phyloP scores from a whole-genome alignment of 768 basidiomycete genomes.

The Suillus clintonianus region DNA sequence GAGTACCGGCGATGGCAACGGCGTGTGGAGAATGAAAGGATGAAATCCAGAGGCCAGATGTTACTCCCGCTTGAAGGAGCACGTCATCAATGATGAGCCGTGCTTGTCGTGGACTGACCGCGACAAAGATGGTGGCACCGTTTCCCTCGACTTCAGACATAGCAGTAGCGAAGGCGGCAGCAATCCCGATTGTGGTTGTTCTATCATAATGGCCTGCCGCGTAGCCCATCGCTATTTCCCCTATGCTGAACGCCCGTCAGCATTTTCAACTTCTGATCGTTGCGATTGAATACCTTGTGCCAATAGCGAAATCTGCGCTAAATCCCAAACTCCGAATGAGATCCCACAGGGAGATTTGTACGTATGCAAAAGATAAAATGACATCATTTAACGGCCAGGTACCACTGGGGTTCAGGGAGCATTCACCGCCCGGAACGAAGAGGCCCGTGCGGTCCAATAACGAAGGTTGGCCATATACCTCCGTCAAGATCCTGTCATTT shows the following conservation, averaged over 20 bases:
- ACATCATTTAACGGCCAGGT: slow-evolving; percentile 36
- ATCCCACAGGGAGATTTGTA: slow-evolving; percentile 36
- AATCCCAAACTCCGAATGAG: slow-evolving; percentile 34
- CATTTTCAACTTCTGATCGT: neutral
- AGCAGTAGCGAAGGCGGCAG: slow-evolving; percentile 36
- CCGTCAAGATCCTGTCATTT: slow-evolving; percentile 34
- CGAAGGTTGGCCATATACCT: slow-evolving; percentile 28
- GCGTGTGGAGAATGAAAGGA: slow-evolving; percentile 39
- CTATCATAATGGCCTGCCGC: slow-evolving; percentile 38
- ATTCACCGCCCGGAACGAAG: slow-evolving; percentile 29
- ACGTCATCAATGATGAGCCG: slow-evolving; percentile 35
- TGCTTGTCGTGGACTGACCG: slow-evolving; percentile 34
- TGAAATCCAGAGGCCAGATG: slow-evolving; percentile 34
- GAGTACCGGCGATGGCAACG: slow-evolving; percentile 35
- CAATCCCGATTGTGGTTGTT: slow-evolving; percentile 35
- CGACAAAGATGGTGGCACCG: slow-evolving; percentile 37
- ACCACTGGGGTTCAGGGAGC: slow-evolving; percentile 23
- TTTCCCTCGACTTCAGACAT: slow-evolving; percentile 37
- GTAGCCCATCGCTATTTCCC: slow-evolving; percentile 40
- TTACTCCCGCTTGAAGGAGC: slow-evolving; percentile 24
- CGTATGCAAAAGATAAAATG: slow-evolving; percentile 33
- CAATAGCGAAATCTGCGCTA: slow-evolving; percentile 34
- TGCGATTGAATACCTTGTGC: slow-evolving; percentile 26
- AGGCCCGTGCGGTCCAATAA: slow-evolving; percentile 36
- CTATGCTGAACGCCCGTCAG: slow-evolving; percentile 19